Conservation (phyloP, 2,329 filamentous ascomycete genomes). For the Colletotrichum tanaceti region DNA sequence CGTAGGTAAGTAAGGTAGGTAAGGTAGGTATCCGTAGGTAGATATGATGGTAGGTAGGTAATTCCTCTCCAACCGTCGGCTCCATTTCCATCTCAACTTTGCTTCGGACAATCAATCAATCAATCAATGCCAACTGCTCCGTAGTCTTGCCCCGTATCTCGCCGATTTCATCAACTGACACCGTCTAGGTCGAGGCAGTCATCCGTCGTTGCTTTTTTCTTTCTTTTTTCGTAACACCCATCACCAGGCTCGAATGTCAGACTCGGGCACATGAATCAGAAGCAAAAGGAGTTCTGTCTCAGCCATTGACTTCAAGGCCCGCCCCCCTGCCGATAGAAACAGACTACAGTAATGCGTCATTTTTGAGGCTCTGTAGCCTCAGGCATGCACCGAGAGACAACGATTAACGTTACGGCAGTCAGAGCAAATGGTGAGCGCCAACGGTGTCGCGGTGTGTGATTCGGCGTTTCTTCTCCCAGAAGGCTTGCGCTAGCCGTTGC, state of each 20-base stretch:
- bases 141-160: constrained; percentile 3
- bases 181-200: background rate
- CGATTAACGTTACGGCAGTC: background rate
- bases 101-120: background rate
- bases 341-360: constrained; percentile 35
- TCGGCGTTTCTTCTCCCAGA: constrained; percentile 27
- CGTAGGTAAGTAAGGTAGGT: background rate
- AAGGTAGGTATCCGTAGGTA: too few relatives aligned
- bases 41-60: too few relatives aligned
- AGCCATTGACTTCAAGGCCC: constrained; percentile 4
- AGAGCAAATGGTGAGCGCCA: constrained; percentile 21
- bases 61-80: background rate
- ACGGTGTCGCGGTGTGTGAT: constrained; percentile 4
- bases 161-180: constrained; percentile 10
- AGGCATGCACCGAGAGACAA: constrained; percentile 34
- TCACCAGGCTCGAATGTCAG: constrained; percentile 16
- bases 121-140: constrained; percentile 8
- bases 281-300: constrained; percentile 29
- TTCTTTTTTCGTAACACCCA: constrained; percentile 15
- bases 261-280: background rate
- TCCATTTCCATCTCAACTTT: background rate
- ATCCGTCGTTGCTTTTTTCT: constrained; percentile 25
- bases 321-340: background rate
- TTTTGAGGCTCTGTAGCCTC: constrained; percentile 39
- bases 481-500: constrained; percentile 5